phyloP scores from a whole-genome alignment of 2,329 filamentous ascomycete species.

The Sphaerulina vaccinii region DNA sequence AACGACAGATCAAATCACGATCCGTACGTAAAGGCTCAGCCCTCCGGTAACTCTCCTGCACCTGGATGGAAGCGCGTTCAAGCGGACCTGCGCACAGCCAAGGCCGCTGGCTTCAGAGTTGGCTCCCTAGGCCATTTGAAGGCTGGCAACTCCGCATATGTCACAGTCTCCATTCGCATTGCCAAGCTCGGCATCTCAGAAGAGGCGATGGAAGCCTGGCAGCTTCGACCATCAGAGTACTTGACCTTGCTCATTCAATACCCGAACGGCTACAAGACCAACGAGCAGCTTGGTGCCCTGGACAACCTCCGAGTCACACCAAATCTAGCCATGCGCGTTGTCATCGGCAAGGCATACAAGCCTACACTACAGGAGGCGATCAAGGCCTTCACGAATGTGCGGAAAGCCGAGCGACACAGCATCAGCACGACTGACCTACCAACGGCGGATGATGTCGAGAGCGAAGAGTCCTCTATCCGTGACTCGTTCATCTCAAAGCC shows the following conservation, averaged over 20 bases:
- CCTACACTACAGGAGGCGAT: slow-evolving; percentile 59
- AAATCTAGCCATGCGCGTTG: slow-evolving; percentile 63
- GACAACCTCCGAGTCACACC: slow-evolving; percentile 38
- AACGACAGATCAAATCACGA: too few relatives aligned
- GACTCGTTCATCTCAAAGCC: slow-evolving; percentile 70
- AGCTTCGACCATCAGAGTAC: slow-evolving; percentile 65
- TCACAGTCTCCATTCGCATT: slow-evolving; percentile 69
- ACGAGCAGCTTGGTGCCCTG: slow-evolving; percentile 54
- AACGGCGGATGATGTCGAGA: slow-evolving; percentile 31
- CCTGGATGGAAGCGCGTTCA: slow-evolving; percentile 31
- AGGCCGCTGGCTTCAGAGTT: slow-evolving; percentile 67
- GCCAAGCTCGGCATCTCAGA: slow-evolving; percentile 70
- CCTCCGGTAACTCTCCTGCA: slow-evolving; percentile 2
- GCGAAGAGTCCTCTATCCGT: slow-evolving; percentile 42
- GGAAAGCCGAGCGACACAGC: slow-evolving; percentile 26
- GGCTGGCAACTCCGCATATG: slow-evolving; percentile 48
- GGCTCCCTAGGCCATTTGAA: slow-evolving; percentile 59
- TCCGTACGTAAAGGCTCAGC: too few relatives aligned
- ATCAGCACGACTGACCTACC: slow-evolving; percentile 15
- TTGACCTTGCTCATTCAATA: slow-evolving; percentile 71
- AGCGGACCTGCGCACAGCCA: slow-evolving; percentile 60
- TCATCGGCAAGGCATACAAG: slow-evolving; percentile 70
- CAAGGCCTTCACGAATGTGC: slow-evolving; percentile 50
- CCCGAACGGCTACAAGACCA: slow-evolving; percentile 58
- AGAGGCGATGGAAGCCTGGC: slow-evolving; percentile 76